Evolutionary conservation across 2,329 filamentous ascomycete species (phyloP).

Genomic region (Nectriaceae sp.): DNA sequence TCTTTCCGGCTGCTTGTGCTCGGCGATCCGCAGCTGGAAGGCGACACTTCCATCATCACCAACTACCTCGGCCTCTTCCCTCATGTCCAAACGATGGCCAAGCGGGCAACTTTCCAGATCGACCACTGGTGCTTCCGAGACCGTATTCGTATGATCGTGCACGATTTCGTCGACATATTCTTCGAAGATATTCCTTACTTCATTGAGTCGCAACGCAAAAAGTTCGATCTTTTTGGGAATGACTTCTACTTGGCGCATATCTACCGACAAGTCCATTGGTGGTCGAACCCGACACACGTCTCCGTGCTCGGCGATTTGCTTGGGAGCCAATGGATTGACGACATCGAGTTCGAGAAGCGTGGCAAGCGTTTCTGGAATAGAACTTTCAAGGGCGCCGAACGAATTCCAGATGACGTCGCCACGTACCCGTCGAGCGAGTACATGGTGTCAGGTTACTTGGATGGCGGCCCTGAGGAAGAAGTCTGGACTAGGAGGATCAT

Average conservation of each 20-base stretch:
- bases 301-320: slow-evolving; percentile 88
- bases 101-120: slow-evolving; percentile 50
- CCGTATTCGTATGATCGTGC: slow-evolving; percentile 53
- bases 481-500: slow-evolving; percentile 78
- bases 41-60: slow-evolving; percentile 78
- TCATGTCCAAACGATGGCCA: slow-evolving; percentile 49
- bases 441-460: slow-evolving; percentile 51
- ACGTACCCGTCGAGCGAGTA: slow-evolving; percentile 50
- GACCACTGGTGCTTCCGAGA: slow-evolving; percentile 49
- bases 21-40: slow-evolving; percentile 91
- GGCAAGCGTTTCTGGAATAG: slow-evolving; percentile 77
- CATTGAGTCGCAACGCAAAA: slow-evolving; percentile 71
- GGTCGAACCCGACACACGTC: slow-evolving; percentile 81
- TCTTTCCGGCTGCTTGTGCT: slow-evolving; percentile 87
- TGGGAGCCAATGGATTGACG: slow-evolving; percentile 91
- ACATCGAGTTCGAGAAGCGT: slow-evolving; percentile 78
- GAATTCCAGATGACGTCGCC: slow-evolving; percentile 60
- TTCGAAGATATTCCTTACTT: slow-evolving; percentile 66
- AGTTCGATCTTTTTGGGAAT: slow-evolving; percentile 87
- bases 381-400: slow-evolving; percentile 70
- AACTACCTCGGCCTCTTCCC: slow-evolving; percentile 55
- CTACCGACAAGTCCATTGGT: slow-evolving; percentile 82
- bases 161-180: slow-evolving; percentile 62
- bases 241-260: slow-evolving; percentile 95
- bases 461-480: slow-evolving; percentile 43